Conservation (phyloP, 2,329 filamentous ascomycete genomes). For the Ophiostoma angusticollis region DNA sequence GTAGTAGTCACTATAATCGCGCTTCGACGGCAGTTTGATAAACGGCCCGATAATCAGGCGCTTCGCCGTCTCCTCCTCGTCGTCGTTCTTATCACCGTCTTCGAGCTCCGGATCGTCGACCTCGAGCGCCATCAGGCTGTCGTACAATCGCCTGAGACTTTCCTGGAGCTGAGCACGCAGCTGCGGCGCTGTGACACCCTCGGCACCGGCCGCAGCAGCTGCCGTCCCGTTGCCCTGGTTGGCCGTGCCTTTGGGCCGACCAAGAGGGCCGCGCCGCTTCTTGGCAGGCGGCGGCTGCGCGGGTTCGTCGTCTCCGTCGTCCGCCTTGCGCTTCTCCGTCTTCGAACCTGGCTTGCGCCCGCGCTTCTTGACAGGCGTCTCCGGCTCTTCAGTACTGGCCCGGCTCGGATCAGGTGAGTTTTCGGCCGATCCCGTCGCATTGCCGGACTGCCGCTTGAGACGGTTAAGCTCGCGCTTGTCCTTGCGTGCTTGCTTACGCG, state of each 20-base stretch:
- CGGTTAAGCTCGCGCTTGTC: constrained; percentile 70
- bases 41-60: constrained; percentile 89
- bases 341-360: constrained; percentile 65
- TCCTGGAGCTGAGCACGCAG: constrained; percentile 68
- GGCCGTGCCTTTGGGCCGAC: constrained; percentile 49
- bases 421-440: constrained; percentile 29
- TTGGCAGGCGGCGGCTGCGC: constrained; percentile 65
- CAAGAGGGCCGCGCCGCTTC: constrained; percentile 61
- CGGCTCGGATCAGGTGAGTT: constrained; percentile 68
- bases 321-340: constrained; percentile 79
- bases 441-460: constrained; percentile 37
- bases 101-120: constrained; percentile 55
- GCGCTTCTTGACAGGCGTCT: constrained; percentile 65
- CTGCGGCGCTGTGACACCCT: constrained; percentile 51
- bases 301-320: constrained; percentile 62
- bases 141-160: constrained; percentile 64
- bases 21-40: constrained; percentile 77
- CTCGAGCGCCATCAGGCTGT: constrained; percentile 71
- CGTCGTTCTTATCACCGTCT: constrained; percentile 31
- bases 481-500: constrained; percentile 74
- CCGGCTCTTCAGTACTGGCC: constrained; percentile 70
- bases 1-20: constrained; percentile 90
- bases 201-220: constrained; percentile 13
- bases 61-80: constrained; percentile 37
- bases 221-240: constrained; percentile 20